Evolutionary conservation across 768 basidiomycete genomes (phyloP).

Genomic region (Suillus ampliporus): DNA sequence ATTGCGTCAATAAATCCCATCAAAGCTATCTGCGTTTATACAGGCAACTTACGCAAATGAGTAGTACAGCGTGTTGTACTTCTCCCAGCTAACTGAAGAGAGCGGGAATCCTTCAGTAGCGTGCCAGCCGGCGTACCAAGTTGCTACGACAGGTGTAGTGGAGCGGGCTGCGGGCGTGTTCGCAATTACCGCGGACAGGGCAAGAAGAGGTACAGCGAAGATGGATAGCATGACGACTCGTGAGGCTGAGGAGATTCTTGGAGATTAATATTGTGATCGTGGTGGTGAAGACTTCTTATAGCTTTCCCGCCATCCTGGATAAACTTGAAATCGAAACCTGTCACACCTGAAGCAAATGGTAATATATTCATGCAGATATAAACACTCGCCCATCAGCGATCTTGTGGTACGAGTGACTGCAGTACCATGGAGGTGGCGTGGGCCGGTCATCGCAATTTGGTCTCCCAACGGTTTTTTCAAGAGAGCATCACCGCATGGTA

Average conservation of each 20-base stretch:
- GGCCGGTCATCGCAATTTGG: no score
- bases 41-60: constrained; percentile 63
- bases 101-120: constrained; percentile 55
- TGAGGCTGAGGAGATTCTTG: neutral
- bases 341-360: no score
- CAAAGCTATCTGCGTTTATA: neutral
- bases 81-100: constrained; percentile 64
- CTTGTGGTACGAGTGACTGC: no score
- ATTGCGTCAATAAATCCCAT: constrained; percentile 1
- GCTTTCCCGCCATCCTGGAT: neutral
- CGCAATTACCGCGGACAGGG: neutral
- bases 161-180: neutral
- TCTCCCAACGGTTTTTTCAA: no score
- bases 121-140: constrained; percentile 75
- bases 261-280: no score
- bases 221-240: neutral
- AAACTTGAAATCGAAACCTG: no score
- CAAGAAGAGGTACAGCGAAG: neutral
- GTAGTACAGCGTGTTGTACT: constrained; percentile 73
- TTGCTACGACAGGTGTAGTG: constrained; percentile 47
- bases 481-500: no score
- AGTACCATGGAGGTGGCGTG: constrained; percentile 14
- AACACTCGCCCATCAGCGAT: no score
- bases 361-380: no score
- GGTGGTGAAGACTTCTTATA: neutral